Percentiles rank a stretch among this genome's conserved stretches.
Evolutionary conservation across 768 basidiomycete genomes (phyloP).

Genomic region (Amanita molliuscula): DNA sequence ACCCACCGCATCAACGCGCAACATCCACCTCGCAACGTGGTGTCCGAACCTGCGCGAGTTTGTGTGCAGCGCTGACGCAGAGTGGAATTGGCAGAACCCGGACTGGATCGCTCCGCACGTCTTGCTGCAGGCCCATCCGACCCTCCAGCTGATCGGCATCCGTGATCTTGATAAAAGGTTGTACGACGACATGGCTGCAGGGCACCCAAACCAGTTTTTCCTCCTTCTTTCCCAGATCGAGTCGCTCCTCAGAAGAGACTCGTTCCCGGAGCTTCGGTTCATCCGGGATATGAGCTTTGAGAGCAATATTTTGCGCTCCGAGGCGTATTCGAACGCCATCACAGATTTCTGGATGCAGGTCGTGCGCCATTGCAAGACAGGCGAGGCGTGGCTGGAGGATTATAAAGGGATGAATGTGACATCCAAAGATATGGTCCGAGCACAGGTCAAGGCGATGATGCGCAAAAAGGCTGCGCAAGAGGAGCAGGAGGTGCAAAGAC

Average conservation of each 20-base stretch:
- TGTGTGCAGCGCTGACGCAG: constrained; percentile 67
- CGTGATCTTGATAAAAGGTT: constrained; percentile 61
- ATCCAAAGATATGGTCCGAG: constrained; percentile 1
- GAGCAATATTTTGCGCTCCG: constrained; percentile 43
- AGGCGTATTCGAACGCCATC: constrained; percentile 14
- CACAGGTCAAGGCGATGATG: constrained; percentile 1
- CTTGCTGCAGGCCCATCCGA: constrained; percentile 53
- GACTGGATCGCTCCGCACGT: constrained; percentile 78
- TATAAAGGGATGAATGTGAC: constrained; percentile 1
- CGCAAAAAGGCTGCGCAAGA: constrained; percentile 10
- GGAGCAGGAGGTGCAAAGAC: constrained; percentile 4
- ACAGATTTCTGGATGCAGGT: constrained; percentile 34
- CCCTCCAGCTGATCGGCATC: constrained; percentile 58
- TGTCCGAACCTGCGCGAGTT: constrained; percentile 62
- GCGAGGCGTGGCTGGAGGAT: constrained; percentile 1
- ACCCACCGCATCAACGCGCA: constrained; percentile 23
- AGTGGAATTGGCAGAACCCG: constrained; percentile 72
- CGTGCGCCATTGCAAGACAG: constrained; percentile 2
- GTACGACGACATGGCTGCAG: constrained; percentile 25
- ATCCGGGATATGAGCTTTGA: constrained; percentile 57
- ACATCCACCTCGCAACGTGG: constrained; percentile 49
- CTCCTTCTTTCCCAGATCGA: constrained; percentile 56
- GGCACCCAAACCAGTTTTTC: constrained; percentile 45
- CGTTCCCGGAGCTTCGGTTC: constrained; percentile 51
- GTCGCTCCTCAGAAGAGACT: constrained; percentile 42